Evolutionary conservation across 345 rosid species (phyloP).

Genomic region (Eucalyptus virginea): DNA sequence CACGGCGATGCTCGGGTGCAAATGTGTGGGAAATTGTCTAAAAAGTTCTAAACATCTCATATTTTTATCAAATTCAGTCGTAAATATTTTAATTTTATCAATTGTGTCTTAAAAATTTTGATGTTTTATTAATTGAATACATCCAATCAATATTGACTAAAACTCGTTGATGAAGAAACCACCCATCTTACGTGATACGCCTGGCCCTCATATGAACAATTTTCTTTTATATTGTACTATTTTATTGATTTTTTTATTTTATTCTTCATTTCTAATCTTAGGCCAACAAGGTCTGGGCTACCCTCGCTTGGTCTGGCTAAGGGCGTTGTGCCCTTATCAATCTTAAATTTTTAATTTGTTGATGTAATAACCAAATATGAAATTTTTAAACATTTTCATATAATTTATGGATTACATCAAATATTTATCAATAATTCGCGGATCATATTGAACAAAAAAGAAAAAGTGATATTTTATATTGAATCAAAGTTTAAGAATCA

Average conservation of each 20-base stretch:
- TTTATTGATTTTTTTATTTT: too few species aligned
- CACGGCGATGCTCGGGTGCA: rapidly evolving
- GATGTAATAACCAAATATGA: rapidly evolving
- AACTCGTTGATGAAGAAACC: too few species aligned
- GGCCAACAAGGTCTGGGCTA: rapidly evolving
- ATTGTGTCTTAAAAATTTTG: rapidly evolving
- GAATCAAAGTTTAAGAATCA: rapidly evolving
- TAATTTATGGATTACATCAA: too few species aligned
- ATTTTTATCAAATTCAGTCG: too few species aligned
- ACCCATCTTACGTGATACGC: rapidly evolving
- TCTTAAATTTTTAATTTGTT: neutral
- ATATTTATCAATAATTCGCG: rapidly evolving
- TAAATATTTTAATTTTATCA: too few species aligned
- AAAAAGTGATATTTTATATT: too few species aligned
- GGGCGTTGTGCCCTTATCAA: neutral
- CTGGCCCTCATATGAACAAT: rapidly evolving
- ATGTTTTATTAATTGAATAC: too few species aligned
- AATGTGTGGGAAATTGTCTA: neutral
- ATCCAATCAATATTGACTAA: neutral
- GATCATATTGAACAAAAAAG: rapidly evolving
- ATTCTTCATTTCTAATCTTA: neutral
- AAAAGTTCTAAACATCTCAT: too few species aligned
- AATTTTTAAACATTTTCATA: too few species aligned
- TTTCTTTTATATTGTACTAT: too few species aligned
- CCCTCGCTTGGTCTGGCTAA: neutral